Evolutionary conservation across 306 rosid species (phyloP).

Genomic region (Prunus salicina): DNA sequence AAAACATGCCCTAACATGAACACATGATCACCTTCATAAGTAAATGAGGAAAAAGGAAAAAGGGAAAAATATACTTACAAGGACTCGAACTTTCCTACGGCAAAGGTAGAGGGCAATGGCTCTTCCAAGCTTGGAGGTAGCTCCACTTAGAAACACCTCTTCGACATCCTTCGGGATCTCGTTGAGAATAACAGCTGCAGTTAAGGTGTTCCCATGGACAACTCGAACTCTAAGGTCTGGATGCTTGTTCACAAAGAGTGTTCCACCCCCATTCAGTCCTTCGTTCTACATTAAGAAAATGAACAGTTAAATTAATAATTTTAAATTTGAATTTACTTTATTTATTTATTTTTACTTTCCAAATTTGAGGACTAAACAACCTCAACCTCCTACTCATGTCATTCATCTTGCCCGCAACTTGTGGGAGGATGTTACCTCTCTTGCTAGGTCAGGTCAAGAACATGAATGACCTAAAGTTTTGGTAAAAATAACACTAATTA

Average conservation of each 20-base stretch:
- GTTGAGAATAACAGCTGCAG: conserved; percentile 90
- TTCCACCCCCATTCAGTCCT: conserved; percentile 90
- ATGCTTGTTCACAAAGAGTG: conserved; percentile 89
- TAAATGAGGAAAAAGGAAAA: neutral
- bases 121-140: conserved; percentile 98
- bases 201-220: conserved; percentile 95
- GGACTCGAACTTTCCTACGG: conserved; percentile 77
- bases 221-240: conserved; percentile 86
- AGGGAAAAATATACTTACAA: conserved; percentile 44
- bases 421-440: neutral
- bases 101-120: conserved; percentile 96
- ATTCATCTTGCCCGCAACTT: neutral
- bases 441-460: neutral
- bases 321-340: neutral
- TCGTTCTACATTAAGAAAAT: conserved; percentile 56
- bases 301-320: neutral
- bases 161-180: conserved; percentile 67
- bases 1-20: neutral
- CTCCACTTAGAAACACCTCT: conserved; percentile 87
- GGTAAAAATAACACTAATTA: neutral
- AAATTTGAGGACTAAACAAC: neutral
- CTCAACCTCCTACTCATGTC: neutral
- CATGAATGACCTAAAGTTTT: neutral
- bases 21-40: neutral
- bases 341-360: neutral